These are phyloP conservation scores for Diddensiella santjacobensis DNA, from an alignment of 805 yeast genomes.

Conservation along the genomic window DNA sequence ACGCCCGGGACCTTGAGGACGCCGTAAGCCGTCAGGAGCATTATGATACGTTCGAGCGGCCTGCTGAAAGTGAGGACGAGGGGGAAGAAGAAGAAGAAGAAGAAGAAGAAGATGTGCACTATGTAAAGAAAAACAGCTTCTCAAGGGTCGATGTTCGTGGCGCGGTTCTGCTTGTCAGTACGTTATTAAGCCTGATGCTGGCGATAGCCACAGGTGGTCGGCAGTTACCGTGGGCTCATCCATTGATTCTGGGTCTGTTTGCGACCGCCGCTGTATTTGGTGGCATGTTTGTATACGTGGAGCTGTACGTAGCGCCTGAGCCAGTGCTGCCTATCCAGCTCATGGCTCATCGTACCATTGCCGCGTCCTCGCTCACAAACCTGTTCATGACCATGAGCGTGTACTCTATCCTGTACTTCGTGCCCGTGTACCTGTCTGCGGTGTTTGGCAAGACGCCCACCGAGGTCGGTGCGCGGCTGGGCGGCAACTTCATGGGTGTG, in stretches of 20 bases:
- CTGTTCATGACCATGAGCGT: conserved; percentile 69
- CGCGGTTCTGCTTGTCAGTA: conserved; percentile 51
- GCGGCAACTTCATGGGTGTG: conserved; percentile 59
- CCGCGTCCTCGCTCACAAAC: conserved; percentile 62
- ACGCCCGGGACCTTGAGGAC: conserved; percentile 32
- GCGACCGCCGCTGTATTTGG: conserved; percentile 34
- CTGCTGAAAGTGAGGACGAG: too few species aligned
- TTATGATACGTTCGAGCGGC: too few species aligned
- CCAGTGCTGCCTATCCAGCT: conserved; percentile 67
- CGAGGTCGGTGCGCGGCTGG: conserved; percentile 50
- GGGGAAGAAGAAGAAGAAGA: neutral
- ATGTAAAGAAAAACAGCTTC: conserved; percentile 39
- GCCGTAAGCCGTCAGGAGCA: conserved; percentile 44
- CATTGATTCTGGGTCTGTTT: conserved; percentile 37
- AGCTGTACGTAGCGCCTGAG: conserved; percentile 49
- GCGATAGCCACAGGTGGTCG: conserved; percentile 67
- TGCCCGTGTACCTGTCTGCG: conserved; percentile 63
- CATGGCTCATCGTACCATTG: conserved; percentile 54
- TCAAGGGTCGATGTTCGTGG: conserved; percentile 67
- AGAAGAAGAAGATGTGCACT: conserved; percentile 2
- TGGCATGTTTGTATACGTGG: conserved; percentile 48
- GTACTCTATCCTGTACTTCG: conserved; percentile 60
- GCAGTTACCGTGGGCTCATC: conserved; percentile 46
- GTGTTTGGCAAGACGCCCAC: conserved; percentile 52
- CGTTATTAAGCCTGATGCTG: conserved; percentile 55